Evolutionary conservation across 1,284 basidiomycete genomes (phyloP).

Genomic region (Fereydounia khargensis): DNA sequence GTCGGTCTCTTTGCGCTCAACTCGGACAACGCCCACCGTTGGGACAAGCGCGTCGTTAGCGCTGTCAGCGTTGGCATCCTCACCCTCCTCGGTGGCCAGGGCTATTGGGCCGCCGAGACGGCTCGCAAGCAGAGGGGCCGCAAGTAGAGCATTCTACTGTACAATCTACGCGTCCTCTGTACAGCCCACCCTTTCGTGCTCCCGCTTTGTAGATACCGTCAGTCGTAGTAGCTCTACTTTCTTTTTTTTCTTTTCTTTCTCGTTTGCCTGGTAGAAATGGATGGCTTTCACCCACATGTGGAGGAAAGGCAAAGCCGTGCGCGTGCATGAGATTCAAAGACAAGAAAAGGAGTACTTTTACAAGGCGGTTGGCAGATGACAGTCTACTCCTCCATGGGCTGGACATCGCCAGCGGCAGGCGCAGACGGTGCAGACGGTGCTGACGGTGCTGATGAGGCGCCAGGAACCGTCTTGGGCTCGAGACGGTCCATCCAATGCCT

Average conservation of each 20-base stretch:
- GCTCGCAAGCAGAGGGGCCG: slow-evolving; percentile 35
- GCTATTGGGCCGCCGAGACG: slow-evolving; percentile 40
- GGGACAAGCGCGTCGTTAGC: slow-evolving; percentile 43
- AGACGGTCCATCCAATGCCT: slow-evolving; percentile 37
- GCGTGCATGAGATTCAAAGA: background rate
- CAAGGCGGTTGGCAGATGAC: background rate
- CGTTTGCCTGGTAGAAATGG: too few relatives aligned
- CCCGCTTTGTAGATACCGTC: slow-evolving; percentile 7
- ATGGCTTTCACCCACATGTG: background rate
- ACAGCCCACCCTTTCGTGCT: background rate
- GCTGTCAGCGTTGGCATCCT: slow-evolving; percentile 45
- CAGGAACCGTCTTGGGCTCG: slow-evolving; percentile 24
- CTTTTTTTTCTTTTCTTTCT: too few relatives aligned
- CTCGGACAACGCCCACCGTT: slow-evolving; percentile 39
- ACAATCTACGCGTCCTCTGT: slow-evolving; percentile 11
- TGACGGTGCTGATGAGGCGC: slow-evolving; percentile 3
- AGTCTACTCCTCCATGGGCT: slow-evolving; percentile 31
- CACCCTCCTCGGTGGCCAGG: slow-evolving; percentile 45
- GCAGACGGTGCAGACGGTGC: too few relatives aligned
- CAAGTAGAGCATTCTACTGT: too few relatives aligned
- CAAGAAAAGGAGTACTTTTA: background rate
- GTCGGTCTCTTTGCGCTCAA: slow-evolving; percentile 48
- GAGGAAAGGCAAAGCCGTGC: background rate
- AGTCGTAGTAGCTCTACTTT: slow-evolving; percentile 3
- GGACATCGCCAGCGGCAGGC: slow-evolving; percentile 18